Conservation (phyloP, 176 grass and related monocot genomes). For the Musa troglodytarum region DNA sequence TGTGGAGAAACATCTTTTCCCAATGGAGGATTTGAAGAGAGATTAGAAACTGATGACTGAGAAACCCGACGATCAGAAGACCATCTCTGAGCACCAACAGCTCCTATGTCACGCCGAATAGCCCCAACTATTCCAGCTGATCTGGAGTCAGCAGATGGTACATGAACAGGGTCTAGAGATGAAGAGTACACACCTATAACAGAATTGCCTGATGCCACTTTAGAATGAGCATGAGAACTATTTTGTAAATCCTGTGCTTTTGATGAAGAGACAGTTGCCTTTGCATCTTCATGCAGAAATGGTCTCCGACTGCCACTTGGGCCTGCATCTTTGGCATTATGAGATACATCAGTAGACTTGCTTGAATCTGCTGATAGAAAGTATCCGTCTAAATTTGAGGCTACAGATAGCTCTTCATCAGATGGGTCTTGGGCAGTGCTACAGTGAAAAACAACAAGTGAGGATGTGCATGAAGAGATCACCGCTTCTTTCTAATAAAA, state of each 20-base stretch:
- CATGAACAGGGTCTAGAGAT: constrained; percentile 33
- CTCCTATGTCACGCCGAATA: constrained; percentile 30
- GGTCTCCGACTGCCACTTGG: constrained; percentile 5
- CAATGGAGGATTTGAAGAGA: constrained; percentile 19
- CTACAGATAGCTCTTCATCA: constrained; percentile 27
- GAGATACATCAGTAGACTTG: neutral
- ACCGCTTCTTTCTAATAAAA: neutral
- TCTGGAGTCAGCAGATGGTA: constrained; percentile 25
- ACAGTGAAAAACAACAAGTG: constrained; percentile 24
- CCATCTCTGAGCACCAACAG: constrained; percentile 31
- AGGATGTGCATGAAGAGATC: constrained; percentile 4
- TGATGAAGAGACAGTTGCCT: constrained; percentile 15
- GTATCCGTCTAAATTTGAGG: constrained; percentile 33
- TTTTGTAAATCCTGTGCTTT: constrained; percentile 29
- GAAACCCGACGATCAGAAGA: constrained; percentile 18
- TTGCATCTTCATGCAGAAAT: constrained; percentile 3
- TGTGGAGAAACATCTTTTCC: constrained; percentile 33
- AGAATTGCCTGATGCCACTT: constrained; percentile 32
- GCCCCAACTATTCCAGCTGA: constrained; percentile 29
- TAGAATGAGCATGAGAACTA: constrained; percentile 33
- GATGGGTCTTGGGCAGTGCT: constrained; percentile 33
- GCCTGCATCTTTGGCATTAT: neutral
- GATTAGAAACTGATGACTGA: constrained; percentile 28
- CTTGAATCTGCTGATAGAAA: constrained; percentile 17
- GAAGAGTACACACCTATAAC: constrained; percentile 26